Evolutionary conservation across 2,329 filamentous ascomycete genomes (phyloP).

Genomic region (Zymoseptoria brevis): DNA sequence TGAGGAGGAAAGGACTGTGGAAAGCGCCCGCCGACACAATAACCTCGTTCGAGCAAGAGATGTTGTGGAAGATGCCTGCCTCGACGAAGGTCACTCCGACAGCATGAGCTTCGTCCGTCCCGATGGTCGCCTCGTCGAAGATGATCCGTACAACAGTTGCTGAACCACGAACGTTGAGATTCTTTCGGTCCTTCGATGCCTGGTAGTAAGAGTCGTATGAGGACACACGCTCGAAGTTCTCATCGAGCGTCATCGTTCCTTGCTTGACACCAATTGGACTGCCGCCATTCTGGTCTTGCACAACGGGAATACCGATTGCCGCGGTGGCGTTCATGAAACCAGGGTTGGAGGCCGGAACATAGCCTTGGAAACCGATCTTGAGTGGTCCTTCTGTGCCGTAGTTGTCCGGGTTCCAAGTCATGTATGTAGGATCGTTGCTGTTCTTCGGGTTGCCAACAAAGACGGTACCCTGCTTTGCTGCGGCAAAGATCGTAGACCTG

Average conservation of each 20-base stretch:
- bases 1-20: slow-evolving; percentile 57
- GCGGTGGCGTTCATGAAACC: slow-evolving; percentile 11
- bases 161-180: slow-evolving; percentile 9
- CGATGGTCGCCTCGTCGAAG: slow-evolving; percentile 8
- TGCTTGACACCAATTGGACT: slow-evolving; percentile 10
- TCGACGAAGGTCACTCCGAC: slow-evolving; percentile 13
- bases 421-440: slow-evolving; percentile 12
- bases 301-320: slow-evolving; percentile 8
- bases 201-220: slow-evolving; percentile 13
- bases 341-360: slow-evolving; percentile 9
- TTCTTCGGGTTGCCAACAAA: slow-evolving; percentile 12
- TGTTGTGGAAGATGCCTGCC: slow-evolving; percentile 12
- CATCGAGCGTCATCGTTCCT: slow-evolving; percentile 11
- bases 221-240: slow-evolving; percentile 9
- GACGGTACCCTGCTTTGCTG: slow-evolving; percentile 5
- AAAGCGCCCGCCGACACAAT: slow-evolving; percentile 48
- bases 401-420: slow-evolving; percentile 12
- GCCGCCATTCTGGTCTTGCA: slow-evolving; percentile 10
- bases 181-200: slow-evolving; percentile 6
- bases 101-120: slow-evolving; percentile 3
- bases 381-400: slow-evolving; percentile 14
- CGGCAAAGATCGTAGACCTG: background rate
- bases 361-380: slow-evolving; percentile 14
- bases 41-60: slow-evolving; percentile 33
- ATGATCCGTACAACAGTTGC: slow-evolving; percentile 10